Evolutionary conservation across 164 flowering plant genomes (phyloP), one percentile per base, ranked within the genome.

Genomic region (Malania oleifera): DNA sequence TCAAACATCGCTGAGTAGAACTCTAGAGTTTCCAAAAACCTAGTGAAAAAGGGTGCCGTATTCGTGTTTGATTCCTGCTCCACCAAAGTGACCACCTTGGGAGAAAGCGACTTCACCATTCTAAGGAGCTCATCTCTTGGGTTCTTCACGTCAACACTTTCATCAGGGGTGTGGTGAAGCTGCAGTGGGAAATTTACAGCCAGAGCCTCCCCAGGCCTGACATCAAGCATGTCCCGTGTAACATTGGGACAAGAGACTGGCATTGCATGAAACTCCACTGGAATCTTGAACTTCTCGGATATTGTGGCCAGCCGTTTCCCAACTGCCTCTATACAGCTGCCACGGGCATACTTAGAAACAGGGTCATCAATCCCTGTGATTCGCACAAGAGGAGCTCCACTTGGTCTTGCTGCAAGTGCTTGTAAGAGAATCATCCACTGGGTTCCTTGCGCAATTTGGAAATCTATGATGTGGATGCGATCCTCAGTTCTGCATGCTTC

Each of bases 41-140:
- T 69, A 0, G 70, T 51, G 26, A 85, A 52, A 65, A 87, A 87
- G 5, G 89, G 80, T 7, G 91, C 73, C 14, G 95, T 87, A 77
- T 87, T 87, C 29, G 88, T 82, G 73, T 87, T 84, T 5, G 86
- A 84, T 63, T 87, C 95, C 57, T 87, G 95, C 71, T 87, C 95
- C 13, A 85, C 85, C 67, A 87, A 53, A 7, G 91, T 83, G 52
- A 57, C 62, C 34, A 87, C 89, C 64, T 77, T 87, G 23, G 95
- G 95, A 29, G 76, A 70, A 13, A 87, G 71, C 15, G 84, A 75
- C 68, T 74, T 83, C 48, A 87, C 69, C 91, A 80, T 75, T 62
- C 95, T 65, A 28, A 87, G 66, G n/a, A 87, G 74, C 45, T 65
- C 80, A 35, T 87, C 95, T 52, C 95, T 74, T 3, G 87, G 95